Evolutionary conservation across 2,329 filamentous ascomycete species (phyloP).

Genomic region (Fusarium sp.): DNA sequence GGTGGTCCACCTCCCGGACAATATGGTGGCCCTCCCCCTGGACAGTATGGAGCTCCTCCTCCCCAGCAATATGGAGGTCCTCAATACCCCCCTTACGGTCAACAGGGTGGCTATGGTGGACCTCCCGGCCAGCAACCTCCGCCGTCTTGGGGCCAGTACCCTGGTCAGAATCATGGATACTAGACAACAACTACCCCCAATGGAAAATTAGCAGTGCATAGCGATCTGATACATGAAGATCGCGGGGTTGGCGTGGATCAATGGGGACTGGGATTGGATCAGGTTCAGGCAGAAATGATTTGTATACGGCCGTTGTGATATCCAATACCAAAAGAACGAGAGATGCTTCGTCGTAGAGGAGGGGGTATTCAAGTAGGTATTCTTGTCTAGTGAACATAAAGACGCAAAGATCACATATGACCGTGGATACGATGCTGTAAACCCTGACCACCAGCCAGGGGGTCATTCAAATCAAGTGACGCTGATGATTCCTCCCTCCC

Average conservation of each 20-base stretch:
- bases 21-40: conserved; percentile 45
- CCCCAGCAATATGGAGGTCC: conserved; percentile 44
- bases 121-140: conserved; percentile 40
- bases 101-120: conserved; percentile 29
- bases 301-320: conserved; percentile 31
- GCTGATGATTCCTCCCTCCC: conserved; percentile 10
- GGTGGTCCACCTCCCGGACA: conserved; percentile 41
- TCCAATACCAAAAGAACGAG: conserved; percentile 27
- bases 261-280: conserved; percentile 13
- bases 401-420: conserved; percentile 7
- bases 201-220: not conserved
- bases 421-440: conserved; percentile 9
- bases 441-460: conserved; percentile 1
- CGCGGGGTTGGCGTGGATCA: not conserved
- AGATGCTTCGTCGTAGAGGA: conserved; percentile 6
- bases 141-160: conserved; percentile 52
- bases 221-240: not conserved
- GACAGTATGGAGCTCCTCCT: conserved; percentile 46
- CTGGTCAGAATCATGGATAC: conserved; percentile 53
- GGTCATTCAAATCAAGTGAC: conserved; percentile 13
- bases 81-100: conserved; percentile 35
- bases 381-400: conserved; percentile 16
- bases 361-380: conserved; percentile 12
- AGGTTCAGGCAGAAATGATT: conserved; percentile 15
- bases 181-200: conserved; percentile 19